Percentiles rank a stretch among this genome's conserved stretches.
phyloP scores from a whole-genome alignment of 202 grass and related monocot species.

The Cymbopogon flexuosus region DNA sequence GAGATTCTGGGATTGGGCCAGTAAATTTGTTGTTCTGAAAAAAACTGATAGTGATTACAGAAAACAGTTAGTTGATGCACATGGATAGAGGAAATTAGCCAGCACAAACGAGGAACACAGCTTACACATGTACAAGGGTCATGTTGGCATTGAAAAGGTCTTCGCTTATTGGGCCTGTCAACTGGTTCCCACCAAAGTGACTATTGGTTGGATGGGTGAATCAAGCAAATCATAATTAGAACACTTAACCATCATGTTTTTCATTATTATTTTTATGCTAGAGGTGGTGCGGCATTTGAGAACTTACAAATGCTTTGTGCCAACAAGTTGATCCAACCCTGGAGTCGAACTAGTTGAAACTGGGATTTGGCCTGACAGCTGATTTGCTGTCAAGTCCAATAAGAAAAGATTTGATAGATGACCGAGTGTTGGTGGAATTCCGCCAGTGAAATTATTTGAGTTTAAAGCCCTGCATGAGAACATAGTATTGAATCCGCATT shows the following conservation, averaged over 20 bases:
- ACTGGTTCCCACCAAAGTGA: conserved; percentile 80
- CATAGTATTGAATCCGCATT: conserved; percentile 7
- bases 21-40: conserved; percentile 66
- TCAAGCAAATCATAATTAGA: conserved; percentile 18
- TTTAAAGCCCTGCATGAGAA: conserved; percentile 61
- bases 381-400: conserved; percentile 76
- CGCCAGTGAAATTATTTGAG: conserved; percentile 67
- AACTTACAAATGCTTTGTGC: conserved; percentile 69
- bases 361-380: conserved; percentile 65
- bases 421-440: conserved; percentile 64
- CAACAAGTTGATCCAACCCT: conserved; percentile 63
- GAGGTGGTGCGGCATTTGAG: not conserved
- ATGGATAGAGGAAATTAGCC: conserved; percentile 19
- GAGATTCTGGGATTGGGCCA: conserved; percentile 55
- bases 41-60: conserved; percentile 43
- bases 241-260: conserved; percentile 2
- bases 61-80: conserved; percentile 22
- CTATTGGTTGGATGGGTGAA: conserved; percentile 39
- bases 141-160: conserved; percentile 62
- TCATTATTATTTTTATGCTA: conserved; percentile 20
- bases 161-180: conserved; percentile 52
- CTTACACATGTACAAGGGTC: conserved; percentile 73
- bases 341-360: conserved; percentile 45
- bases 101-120: not conserved
- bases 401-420: conserved; percentile 59